These are phyloP conservation scores for Trichosphaerium sp. DNA, from an alignment of 78 protist genomes.

Conservation along the genomic window DNA sequence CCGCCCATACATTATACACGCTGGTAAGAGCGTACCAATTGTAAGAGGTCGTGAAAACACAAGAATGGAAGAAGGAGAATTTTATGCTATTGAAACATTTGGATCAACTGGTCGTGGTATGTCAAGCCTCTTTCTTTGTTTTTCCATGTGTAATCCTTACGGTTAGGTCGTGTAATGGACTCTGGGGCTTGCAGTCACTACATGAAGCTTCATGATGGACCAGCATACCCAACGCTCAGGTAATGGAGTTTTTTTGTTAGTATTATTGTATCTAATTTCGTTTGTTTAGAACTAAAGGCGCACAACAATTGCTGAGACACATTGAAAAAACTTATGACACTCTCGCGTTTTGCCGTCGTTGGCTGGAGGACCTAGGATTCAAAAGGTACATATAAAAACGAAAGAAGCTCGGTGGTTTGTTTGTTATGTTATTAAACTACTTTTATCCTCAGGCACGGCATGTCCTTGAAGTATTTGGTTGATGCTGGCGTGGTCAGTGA, in stretches of 20 bases:
- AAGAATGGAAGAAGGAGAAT: slow-evolving; percentile 90
- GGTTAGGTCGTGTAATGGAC: background rate
- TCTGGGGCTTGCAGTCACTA: too few relatives aligned
- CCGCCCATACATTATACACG: slow-evolving; percentile 84
- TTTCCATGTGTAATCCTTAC: background rate
- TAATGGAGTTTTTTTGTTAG: background rate
- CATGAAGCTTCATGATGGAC: slow-evolving; percentile 65
- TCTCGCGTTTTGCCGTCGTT: slow-evolving; percentile 91
- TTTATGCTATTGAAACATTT: slow-evolving; percentile 99
- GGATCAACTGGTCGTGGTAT: slow-evolving; percentile 91
- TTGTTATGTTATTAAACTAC: too few relatives aligned
- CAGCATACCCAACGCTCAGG: background rate
- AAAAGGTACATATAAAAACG: too few relatives aligned
- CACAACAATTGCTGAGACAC: slow-evolving; percentile 63
- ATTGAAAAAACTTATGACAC: slow-evolving; percentile 87
- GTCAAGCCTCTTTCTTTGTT: background rate
- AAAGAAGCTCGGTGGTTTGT: too few relatives aligned
- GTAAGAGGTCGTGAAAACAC: slow-evolving; percentile 69
- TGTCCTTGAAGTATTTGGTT: slow-evolving; percentile 67
- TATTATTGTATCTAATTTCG: background rate
- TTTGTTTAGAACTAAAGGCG: slow-evolving; percentile 4
- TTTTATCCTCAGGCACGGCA: too few relatives aligned
- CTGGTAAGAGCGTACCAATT: slow-evolving; percentile 94
- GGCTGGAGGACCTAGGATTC: slow-evolving; percentile 55
- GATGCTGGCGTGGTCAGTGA: slow-evolving; percentile 60